Percentiles rank a stretch among this genome's conserved stretches.
Conservation (phyloP, 257 asterid genomes). For the Solanum virginianum region DNA sequence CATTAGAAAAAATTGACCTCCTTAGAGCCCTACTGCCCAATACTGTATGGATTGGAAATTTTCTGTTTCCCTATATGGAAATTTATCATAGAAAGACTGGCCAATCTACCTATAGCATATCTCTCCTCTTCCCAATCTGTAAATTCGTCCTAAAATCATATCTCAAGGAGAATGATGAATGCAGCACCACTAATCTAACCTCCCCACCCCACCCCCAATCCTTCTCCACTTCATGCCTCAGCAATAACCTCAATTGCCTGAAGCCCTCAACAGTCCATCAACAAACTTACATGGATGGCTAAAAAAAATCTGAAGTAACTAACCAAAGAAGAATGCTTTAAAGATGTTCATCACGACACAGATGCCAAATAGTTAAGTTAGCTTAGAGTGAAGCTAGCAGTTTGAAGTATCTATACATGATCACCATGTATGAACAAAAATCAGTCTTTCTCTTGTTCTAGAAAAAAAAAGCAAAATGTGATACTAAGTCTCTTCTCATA, state of each 20-base stretch:
- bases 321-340: not conserved
- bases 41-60: not conserved
- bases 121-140: not conserved
- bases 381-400: not conserved
- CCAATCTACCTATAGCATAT: not conserved
- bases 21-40: not conserved
- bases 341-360: not conserved
- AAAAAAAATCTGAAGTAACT: not conserved
- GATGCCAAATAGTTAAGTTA: not conserved
- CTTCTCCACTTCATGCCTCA: not conserved
- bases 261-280: not conserved
- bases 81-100: not conserved
- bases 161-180: not conserved
- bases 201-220: not conserved
- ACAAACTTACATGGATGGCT: not conserved
- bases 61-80: not conserved
- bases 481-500: not conserved
- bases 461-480: not conserved
- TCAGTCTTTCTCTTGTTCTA: not conserved
- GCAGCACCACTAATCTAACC: not conserved
- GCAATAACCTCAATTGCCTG: not conserved
- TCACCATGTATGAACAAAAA: not conserved
- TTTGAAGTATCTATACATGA: not conserved
- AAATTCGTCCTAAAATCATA: not conserved
- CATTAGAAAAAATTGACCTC: not conserved